Conservation (phyloP, 164 flowering plant genomes). For the Piper betle region DNA sequence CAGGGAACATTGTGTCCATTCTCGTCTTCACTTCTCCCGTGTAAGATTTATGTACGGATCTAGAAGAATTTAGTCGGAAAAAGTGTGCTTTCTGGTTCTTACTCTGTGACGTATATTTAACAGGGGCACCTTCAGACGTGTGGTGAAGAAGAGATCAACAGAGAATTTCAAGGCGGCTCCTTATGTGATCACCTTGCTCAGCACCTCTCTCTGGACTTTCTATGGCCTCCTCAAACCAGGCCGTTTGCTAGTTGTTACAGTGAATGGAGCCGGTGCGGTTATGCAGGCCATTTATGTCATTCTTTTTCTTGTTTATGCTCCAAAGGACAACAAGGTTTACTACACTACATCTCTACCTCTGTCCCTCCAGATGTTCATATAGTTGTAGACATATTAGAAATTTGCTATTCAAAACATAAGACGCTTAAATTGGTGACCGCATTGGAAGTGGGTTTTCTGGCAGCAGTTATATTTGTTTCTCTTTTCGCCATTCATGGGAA, state of each 20-base stretch:
- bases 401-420: too few relatives aligned
- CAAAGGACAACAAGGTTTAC: slow-evolving; percentile 39
- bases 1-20: slow-evolving; percentile 59
- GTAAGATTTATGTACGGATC: too few relatives aligned
- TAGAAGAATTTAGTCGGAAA: too few relatives aligned
- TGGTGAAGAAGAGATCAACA: slow-evolving; percentile 64
- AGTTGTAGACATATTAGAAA: too few relatives aligned
- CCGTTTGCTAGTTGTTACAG: slow-evolving; percentile 44
- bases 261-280: slow-evolving; percentile 52
- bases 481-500: slow-evolving; percentile 32
- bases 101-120: not conserved
- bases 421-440: slow-evolving; percentile 25
- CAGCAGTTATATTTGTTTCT: slow-evolving; percentile 32
- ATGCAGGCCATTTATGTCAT: slow-evolving; percentile 46
- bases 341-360: not conserved
- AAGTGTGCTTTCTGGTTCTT: too few relatives aligned
- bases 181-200: slow-evolving; percentile 46
- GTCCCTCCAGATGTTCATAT: not conserved
- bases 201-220: slow-evolving; percentile 62
- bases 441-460: slow-evolving; percentile 35
- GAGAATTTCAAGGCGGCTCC: slow-evolving; percentile 54
- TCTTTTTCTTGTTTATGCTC: slow-evolving; percentile 51
- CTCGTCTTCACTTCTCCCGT: slow-evolving; percentile 59
- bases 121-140: slow-evolving; percentile 41
- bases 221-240: slow-evolving; percentile 72